A percentile compares a stretch with the other conserved stretches of the same genome.
These are phyloP conservation scores for Aspergillus neoniger DNA, from an alignment of 2,329 filamentous ascomycete species.

Conservation along the genomic window DNA sequence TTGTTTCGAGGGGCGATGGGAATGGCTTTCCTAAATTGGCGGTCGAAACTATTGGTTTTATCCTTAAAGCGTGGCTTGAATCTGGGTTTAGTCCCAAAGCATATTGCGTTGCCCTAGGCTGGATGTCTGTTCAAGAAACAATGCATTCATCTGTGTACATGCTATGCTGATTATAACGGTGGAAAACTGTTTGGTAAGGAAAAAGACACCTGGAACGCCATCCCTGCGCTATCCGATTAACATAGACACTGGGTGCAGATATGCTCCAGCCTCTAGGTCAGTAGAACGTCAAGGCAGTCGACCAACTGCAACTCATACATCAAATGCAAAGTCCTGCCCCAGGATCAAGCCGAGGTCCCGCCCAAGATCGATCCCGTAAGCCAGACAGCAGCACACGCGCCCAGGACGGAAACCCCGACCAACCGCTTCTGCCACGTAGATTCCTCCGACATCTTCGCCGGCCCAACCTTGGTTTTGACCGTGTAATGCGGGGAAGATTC, in stretches of 20 bases:
- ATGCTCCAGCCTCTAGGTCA: background rate
- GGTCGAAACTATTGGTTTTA: background rate
- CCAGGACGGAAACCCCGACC: slow-evolving; percentile 38
- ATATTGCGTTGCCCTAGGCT: background rate
- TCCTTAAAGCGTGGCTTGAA: background rate
- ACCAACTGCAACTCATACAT: no score
- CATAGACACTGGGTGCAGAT: background rate
- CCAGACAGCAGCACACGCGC: slow-evolving; percentile 40
- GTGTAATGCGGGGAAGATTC: slow-evolving; percentile 20
- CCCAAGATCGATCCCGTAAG: slow-evolving; percentile 39
- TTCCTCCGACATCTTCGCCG: slow-evolving; percentile 64
- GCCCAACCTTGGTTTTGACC: slow-evolving; percentile 46
- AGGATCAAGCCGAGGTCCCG: slow-evolving; percentile 21
- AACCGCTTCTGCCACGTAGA: slow-evolving; percentile 63
- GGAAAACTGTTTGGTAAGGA: background rate
- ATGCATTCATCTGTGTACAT: background rate
- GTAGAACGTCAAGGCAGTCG: no score
- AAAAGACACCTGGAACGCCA: background rate
- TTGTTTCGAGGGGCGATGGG: background rate
- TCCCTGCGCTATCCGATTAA: background rate
- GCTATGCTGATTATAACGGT: background rate
- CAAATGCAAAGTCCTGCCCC: background rate
- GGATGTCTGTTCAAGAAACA: background rate
- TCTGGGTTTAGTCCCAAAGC: background rate
- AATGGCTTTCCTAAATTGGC: background rate